A percentile compares a stretch with the other conserved stretches of the same genome.
These are phyloP conservation scores for Ambrosia trifida DNA, from an alignment of 129 eudicot species.

Conservation along the genomic window DNA sequence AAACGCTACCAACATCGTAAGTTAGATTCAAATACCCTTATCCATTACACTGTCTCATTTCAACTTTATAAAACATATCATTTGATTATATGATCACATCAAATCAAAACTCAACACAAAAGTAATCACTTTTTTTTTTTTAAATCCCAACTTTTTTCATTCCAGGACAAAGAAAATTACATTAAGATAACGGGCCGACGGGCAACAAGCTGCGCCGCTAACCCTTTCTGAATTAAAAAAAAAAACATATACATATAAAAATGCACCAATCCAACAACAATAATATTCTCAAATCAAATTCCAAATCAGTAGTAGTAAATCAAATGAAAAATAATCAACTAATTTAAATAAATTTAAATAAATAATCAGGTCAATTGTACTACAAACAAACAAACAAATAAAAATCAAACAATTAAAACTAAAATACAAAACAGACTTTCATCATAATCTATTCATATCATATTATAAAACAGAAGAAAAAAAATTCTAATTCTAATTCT, in stretches of 20 bases:
- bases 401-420: neutral
- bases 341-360: slow-evolving; percentile 9
- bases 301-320: slow-evolving; percentile 3
- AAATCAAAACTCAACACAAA: neutral
- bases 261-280: neutral
- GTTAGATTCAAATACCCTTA: neutral
- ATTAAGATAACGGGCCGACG: too few species aligned
- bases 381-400: slow-evolving; percentile 18
- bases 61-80: too few species aligned
- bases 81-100: neutral
- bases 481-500: too few species aligned
- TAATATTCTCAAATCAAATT: neutral
- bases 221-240: too few species aligned
- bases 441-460: neutral
- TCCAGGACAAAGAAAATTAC: too few species aligned
- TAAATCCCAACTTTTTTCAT: too few species aligned
- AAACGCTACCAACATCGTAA: neutral
- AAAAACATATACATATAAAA: neutral
- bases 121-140: neutral
- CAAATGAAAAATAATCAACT: neutral
- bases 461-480: too few species aligned
- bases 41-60: neutral
- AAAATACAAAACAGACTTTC: slow-evolving; percentile 7
- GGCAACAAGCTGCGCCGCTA: too few species aligned
- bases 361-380: slow-evolving; percentile 4